Evolutionary conservation across 2,329 filamentous ascomycete species (phyloP).

Genomic region (Hymenoscyphus albidus): DNA sequence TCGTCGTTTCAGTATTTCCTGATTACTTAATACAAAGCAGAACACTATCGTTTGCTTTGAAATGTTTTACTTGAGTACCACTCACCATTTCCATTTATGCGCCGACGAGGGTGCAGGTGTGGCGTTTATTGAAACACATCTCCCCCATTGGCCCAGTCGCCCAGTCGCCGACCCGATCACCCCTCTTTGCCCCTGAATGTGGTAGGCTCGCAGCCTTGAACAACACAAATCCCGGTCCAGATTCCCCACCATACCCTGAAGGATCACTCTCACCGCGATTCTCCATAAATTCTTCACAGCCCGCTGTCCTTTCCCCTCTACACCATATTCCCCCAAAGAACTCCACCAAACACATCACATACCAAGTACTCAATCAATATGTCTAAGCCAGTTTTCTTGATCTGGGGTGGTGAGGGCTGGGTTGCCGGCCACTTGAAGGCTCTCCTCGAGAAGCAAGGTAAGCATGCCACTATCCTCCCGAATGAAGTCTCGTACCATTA

Average conservation of each 20-base stretch:
- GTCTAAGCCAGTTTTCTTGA: conserved; percentile 47
- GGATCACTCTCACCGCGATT: conserved; percentile 12
- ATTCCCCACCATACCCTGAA: conserved; percentile 8
- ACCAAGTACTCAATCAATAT: neutral
- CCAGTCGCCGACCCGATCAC: conserved; percentile 4
- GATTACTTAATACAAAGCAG: neutral
- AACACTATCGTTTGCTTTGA: neutral
- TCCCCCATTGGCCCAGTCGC: neutral
- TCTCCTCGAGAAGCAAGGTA: conserved; percentile 52
- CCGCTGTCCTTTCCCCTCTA: neutral
- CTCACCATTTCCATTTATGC: neutral
- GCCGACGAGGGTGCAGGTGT: neutral
- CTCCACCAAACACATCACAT: neutral
- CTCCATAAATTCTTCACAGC: neutral
- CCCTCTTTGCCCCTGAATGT: conserved; percentile 12
- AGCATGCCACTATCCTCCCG: conserved; percentile 3
- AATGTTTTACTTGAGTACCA: neutral
- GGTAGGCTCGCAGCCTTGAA: neutral
- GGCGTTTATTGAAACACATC: neutral
- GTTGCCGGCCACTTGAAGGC: conserved; percentile 58
- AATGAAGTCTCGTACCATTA: neutral
- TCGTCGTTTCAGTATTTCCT: neutral
- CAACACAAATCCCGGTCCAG: conserved; percentile 11
- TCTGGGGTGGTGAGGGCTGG: conserved; percentile 63
- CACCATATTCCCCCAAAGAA: neutral